Evolutionary conservation across 176 grass and related monocot genomes (phyloP), one percentile per base, ranked within the genome.

Genomic region (Aegilops longissima): DNA sequence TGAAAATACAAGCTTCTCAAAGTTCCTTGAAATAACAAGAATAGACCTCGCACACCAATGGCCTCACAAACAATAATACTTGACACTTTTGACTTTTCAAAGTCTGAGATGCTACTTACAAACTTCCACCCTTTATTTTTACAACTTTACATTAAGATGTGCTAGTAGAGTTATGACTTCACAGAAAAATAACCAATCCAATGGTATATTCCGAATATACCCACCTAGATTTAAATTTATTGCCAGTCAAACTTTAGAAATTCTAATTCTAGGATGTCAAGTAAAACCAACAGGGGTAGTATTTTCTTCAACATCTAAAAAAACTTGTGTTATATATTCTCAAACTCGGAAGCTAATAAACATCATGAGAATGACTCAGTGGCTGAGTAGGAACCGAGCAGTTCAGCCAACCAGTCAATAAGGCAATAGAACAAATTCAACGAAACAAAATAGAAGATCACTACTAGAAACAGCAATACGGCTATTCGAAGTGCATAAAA

Each of bases 1-100:
- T 51, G 36, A 84, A 63, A 88, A 72, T 23, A 69, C 8, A 78
- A 88, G 24, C 62, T 49, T 79, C 45, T n/a, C 20, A 72, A 84
- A 78, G 27, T 51, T 52, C 36, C 65, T 30, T 3, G 8, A 18
- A 54, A 21, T 68, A 68, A 44, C 0, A 69, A 24, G 67, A 33
- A 82, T 18, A 25, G 24, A 9, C 23, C 20, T 49, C 52, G 13
- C 14, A 51, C 47, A 16, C 52, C 52, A 56, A 56, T 56, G 52
- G 6, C 52, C 52, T 56, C 52, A 56, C 52, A 56, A 56, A 2
- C 52, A 18, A 56, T 56, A 20, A 56, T 56, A 56, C 52, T 56
- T 56, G 52, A 56, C 52, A 56, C 17, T 56, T 56, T 18, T 56
- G 52, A 56, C 52, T 20, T 56, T 18, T 56, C 52, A 56, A 56